Conservation (phyloP, 495 filamentous ascomycete species). For the Geopyxis carbonaria region DNA sequence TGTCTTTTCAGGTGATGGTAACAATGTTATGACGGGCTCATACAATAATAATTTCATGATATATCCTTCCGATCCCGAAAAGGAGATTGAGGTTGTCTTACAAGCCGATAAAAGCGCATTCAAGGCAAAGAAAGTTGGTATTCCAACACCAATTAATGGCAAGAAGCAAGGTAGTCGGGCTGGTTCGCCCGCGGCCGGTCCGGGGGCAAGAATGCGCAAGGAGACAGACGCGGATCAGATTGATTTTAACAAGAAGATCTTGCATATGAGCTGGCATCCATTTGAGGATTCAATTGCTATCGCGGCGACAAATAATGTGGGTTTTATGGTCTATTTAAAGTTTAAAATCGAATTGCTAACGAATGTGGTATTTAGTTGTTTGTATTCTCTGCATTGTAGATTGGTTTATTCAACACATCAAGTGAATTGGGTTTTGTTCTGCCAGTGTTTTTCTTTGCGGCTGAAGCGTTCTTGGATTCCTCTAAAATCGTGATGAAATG, state of each 20-base stretch:
- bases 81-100: slow-evolving; percentile 91
- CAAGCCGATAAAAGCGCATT: slow-evolving; percentile 98
- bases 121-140: slow-evolving; percentile 98
- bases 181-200: slow-evolving; percentile 73
- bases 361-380: slow-evolving; percentile 51
- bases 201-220: slow-evolving; percentile 90
- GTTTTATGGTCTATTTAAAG: slow-evolving; percentile 25
- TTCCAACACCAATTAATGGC: slow-evolving; percentile 89
- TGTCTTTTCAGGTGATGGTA: slow-evolving; percentile 92
- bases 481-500: too few species aligned
- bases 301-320: slow-evolving; percentile 97
- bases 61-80: slow-evolving; percentile 86
- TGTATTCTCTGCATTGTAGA: slow-evolving; percentile 93
- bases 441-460: too few species aligned
- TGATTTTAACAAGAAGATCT: slow-evolving; percentile 99
- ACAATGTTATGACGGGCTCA: slow-evolving; percentile 98
- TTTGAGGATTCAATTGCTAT: slow-evolving; percentile 99
- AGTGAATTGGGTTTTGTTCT: too few species aligned
- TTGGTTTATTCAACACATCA: too few species aligned
- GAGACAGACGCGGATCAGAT: slow-evolving; percentile 99
- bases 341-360: neutral
- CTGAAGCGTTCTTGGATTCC: too few species aligned
- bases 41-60: slow-evolving; percentile 99
- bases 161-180: slow-evolving; percentile 74
- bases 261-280: slow-evolving; percentile 99